Base-by-base conservation (phyloP, 2,329 filamentous ascomycete genomes). In the Aspergillus sp. region DNA sequence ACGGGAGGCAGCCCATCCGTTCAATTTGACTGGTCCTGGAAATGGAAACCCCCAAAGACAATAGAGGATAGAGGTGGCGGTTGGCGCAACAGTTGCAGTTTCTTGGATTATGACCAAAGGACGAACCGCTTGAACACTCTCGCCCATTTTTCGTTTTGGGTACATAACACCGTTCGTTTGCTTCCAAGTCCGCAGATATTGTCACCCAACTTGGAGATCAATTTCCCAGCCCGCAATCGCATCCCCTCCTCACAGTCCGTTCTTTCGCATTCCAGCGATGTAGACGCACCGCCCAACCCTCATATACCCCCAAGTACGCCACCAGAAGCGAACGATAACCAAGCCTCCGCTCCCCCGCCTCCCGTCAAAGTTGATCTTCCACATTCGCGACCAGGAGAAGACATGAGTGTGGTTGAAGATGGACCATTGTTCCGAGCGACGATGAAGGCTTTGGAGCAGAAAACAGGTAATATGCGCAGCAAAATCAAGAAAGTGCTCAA, bases 401-500 rank as follows among this genome's bases (percentile, higher is more conserved):
- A 95, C 68, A 82, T 89, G 67, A 83, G 85, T 48, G 80, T 86
- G 19, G 84, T 86, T 19, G 93, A 97, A 55, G 93, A 98, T 68
- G 93, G 93, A 0, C 93, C 94, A 0, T 76, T 98, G 1, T 98
- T 98, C 70, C 82, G 94, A 50, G 94, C 93, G 12, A 97, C 93
- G 0, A 94, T 98, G 77, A 96, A 96, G 65, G 86, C 90, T 0
- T 72, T 97, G 27, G 93, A 98, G 66, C 90, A 95, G 61, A 97
- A 95, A 73, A 98, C 91, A 0, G 88, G 90, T 35, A 94, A 87
- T 56, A 93, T 98, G 87, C 85, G 90, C 46, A 76, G 81, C 19
- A 88, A 91, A 54, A 96, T 97, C 83, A 98, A 98, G 68, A 94
- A 93, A 60, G 87, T 98, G 6, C 73, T 98, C 54, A 94, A 93